A percentile compares a stretch with the other conserved stretches of the same genome.
These are phyloP conservation scores for Tilletiopsis washingtonensis DNA, from an alignment of 1,284 basidiomycete genomes.

Conservation along the genomic window DNA sequence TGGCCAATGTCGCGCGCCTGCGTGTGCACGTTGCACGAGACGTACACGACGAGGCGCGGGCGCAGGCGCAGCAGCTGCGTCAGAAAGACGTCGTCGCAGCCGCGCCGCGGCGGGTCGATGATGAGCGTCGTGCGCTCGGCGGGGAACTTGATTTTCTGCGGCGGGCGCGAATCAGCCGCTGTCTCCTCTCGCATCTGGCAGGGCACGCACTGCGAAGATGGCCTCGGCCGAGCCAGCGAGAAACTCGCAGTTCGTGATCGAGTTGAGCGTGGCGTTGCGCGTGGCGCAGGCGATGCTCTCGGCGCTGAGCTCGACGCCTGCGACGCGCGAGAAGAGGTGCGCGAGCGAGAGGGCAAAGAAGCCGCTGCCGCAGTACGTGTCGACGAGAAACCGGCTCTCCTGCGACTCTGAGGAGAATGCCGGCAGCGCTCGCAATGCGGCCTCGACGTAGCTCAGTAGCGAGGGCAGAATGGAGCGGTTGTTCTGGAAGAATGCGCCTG, in stretches of 20 bases:
- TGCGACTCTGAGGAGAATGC: too few relatives aligned
- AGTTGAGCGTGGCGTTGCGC: constrained; percentile 70
- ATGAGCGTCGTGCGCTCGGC: constrained; percentile 57
- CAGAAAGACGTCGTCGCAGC: constrained; percentile 40
- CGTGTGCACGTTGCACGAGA: constrained; percentile 66
- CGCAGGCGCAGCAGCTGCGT: constrained; percentile 38
- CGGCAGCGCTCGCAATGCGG: too few relatives aligned
- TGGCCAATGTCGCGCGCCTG: constrained; percentile 50
- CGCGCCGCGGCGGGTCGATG: constrained; percentile 36
- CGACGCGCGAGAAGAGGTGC: constrained; percentile 66
- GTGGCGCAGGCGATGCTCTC: constrained; percentile 73
- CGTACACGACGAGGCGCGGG: constrained; percentile 41
- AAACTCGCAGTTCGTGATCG: constrained; percentile 50
- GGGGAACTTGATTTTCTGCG: constrained; percentile 56
- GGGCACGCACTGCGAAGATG: constrained; percentile 49
- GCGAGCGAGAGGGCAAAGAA: constrained; percentile 85
- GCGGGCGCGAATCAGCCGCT: not conserved
- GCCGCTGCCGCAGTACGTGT: constrained; percentile 58
- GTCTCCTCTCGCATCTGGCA: not conserved
- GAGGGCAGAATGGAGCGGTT: constrained; percentile 85
- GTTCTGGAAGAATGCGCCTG: constrained; percentile 79
- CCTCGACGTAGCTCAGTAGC: constrained; percentile 69
- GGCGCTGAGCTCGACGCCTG: constrained; percentile 71
- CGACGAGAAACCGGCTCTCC: constrained; percentile 31
- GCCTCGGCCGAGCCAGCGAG: constrained; percentile 55